Evolutionary conservation across 345 rosid genomes (phyloP), one percentile per base, ranked within the genome.

Genomic region (Brassica incana): DNA sequence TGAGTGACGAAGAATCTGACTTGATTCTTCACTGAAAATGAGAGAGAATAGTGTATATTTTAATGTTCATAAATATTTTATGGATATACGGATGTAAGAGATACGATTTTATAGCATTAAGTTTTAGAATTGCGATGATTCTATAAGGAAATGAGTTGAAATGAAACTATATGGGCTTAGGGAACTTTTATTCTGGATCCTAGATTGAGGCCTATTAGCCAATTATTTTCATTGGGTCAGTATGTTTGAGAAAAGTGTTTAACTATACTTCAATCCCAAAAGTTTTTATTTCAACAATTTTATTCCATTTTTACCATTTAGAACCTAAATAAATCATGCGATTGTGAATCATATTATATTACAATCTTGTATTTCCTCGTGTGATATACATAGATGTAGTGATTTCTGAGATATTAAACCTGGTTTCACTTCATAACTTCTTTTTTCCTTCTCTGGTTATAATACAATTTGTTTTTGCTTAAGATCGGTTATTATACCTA

Each of bases 201-300:
- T 73, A 29, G 18, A 30, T 48, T 45, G 69, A 73, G 61, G 77
- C 61, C 61, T 69, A 73, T 2, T 29, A 45, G 10, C 23, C 14
- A 18, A 58, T n/a, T 48, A 23, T 43, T 43, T 52, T 68, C 58
- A 66, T 66, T 36, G 30, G 15, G 29, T 8, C n/a, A 65, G 4
- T 65, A 35, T 16, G 3, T 36, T 32, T 59, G 66, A 11, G n/a
- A 48, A 48, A 43, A 7, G 8, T 38, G 18, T 5, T 1, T 16
- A 54, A 54, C 18, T 54, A 2, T 16, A 54, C 7, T 54, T 16
- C 29, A 20, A 18, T 18, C 8, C 62, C 27, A 20, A 18, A 2
- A 11, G 14, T 11, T 48, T 48, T 11, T 54, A 16, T 16, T 45
- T 45, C 52, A 12, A 11, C 5, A 12, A 18, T 16, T 56, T 56